Evolutionary conservation across 75 land plant genomes (phyloP), one percentile per base, ranked within the genome.

Genomic region (Adiantum capillusveneris): DNA sequence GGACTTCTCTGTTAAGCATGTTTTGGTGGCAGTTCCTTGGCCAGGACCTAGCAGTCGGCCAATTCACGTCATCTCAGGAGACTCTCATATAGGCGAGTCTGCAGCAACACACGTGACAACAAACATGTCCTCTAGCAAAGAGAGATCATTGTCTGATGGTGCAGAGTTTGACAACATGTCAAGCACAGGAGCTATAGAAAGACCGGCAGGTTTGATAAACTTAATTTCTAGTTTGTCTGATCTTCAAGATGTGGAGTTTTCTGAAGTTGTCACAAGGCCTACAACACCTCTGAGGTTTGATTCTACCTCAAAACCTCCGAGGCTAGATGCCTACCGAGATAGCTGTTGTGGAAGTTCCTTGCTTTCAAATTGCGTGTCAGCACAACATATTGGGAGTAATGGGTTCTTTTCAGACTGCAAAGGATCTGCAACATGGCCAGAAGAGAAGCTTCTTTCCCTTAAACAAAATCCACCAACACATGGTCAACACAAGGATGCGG

Each of bases 341-440:
- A n/a, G 2, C 11, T 22, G 29, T 18, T 58, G 70, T 41, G 16
- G 46, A 60, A 34, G 37, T 9, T 34, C 37, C 9, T 34, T 34
- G 37, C 3, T 34, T 9, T 34, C 37, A 34, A 34, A 64, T 58
- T 43, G 65, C 65, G 44, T 0, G 31, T 58, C 72, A 36, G 59
- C 59, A 25, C 17, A 58, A 21, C 71, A 79, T 27, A 62, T 50
- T 56, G 48, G 63, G 25, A 36, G 11, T 29, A 53, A 28, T 17
- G 80, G 74, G 14, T 87, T 81, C 70, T 76, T 74, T 42, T 60
- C 81, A 22, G 90, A 81, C 31, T 59, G 73, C 63, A 65, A 59
- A 57, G 83, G 81, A n/a, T 71, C 86, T 25, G 86, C 89, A 22
- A 88, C 97, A 37, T 92, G 97, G 93, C 94, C 94, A 0, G 97